Conservation (phyloP, 805 yeast species). For the Yamadazyma philogaea region DNA sequence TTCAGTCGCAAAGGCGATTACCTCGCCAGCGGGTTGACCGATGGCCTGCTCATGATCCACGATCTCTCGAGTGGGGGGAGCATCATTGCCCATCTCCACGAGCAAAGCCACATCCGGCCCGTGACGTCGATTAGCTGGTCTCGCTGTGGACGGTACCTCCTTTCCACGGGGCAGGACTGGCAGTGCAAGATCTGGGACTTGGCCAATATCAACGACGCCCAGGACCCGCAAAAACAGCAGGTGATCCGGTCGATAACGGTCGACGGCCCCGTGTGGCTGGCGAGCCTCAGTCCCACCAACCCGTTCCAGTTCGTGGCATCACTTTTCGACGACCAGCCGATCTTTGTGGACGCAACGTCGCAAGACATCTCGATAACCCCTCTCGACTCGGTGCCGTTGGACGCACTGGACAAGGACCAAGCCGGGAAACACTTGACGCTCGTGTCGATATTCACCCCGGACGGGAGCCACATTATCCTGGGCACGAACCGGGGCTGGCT, state of each 20-base stretch:
- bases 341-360: conserved; percentile 41
- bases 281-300: conserved; percentile 51
- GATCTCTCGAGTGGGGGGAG: conserved; percentile 66
- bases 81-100: conserved; percentile 50
- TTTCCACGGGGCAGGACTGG: conserved; percentile 82
- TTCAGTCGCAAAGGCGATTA: conserved; percentile 80
- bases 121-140: conserved; percentile 80
- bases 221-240: conserved; percentile 18
- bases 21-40: conserved; percentile 72
- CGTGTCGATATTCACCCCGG: conserved; percentile 48
- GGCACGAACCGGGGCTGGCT: conserved; percentile 85
- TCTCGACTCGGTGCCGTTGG: conserved; percentile 19
- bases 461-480: conserved; percentile 56
- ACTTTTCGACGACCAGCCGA: conserved; percentile 60
- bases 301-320: conserved; percentile 56
- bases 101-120: conserved; percentile 62
- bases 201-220: conserved; percentile 20
- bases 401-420: conserved; percentile 11
- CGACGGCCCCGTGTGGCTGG: conserved; percentile 73
- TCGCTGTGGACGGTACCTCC: conserved; percentile 59
- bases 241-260: conserved; percentile 48
- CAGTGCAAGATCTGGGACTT: conserved; percentile 79
- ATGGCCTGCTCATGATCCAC: conserved; percentile 70
- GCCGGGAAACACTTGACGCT: conserved; percentile 44
- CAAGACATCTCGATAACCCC: conserved; percentile 18